These are phyloP conservation scores for Syzygium malaccense DNA, from an alignment of 441 rosid species.

Conservation along the genomic window DNA sequence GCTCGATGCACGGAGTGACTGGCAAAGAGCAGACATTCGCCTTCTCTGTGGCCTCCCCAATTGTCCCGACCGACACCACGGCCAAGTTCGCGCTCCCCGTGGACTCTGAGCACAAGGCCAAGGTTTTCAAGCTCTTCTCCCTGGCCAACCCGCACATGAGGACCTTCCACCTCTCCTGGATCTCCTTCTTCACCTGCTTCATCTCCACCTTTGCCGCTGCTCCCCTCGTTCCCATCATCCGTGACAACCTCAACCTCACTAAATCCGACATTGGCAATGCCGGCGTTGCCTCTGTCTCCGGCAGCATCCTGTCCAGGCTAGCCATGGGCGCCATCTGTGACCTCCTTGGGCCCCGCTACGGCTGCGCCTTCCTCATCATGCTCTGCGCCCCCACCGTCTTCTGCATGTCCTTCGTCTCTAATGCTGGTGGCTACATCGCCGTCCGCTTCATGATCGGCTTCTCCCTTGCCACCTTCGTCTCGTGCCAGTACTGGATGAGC, in stretches of 20 bases:
- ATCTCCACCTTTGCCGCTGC: conserved; percentile 83
- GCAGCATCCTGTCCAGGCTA: conserved; percentile 86
- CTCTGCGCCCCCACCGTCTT: conserved; percentile 69
- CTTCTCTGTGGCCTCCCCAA: conserved; percentile 51
- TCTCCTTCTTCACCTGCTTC: conserved; percentile 73
- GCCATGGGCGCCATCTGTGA: conserved; percentile 76
- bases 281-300: conserved; percentile 83
- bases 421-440: conserved; percentile 55
- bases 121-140: conserved; percentile 61
- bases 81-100: conserved; percentile 61
- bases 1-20: conserved; percentile 89
- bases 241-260: conserved; percentile 60
- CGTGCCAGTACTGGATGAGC: conserved; percentile 95
- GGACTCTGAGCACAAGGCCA: conserved; percentile 75
- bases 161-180: conserved; percentile 78
- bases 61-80: conserved; percentile 46
- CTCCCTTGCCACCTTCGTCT: conserved; percentile 79
- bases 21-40: conserved; percentile 59
- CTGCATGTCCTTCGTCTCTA: conserved; percentile 61
- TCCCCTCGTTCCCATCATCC: conserved; percentile 74
- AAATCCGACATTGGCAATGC: conserved; percentile 68
- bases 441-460: conserved; percentile 90
- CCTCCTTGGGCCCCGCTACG: conserved; percentile 73
- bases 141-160: conserved; percentile 73
- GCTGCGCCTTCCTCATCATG: conserved; percentile 74